Evolutionary conservation across 805 yeast genomes (phyloP).

Genomic region (Starmerella geochares): DNA sequence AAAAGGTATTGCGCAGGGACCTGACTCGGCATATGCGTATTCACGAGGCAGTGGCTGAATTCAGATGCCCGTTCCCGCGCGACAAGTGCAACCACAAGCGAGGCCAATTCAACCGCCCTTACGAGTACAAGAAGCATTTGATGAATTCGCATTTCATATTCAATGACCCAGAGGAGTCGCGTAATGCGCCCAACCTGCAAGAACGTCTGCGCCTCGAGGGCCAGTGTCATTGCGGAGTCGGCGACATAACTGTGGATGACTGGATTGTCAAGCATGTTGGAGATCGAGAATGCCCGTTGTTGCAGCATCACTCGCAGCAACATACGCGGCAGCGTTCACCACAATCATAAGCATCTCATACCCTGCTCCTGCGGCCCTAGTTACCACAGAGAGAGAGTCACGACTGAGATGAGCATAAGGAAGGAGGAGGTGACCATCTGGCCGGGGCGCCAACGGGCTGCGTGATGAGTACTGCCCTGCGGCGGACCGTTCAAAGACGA

Average conservation of each 20-base stretch:
- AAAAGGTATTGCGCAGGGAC: slow-evolving; percentile 47
- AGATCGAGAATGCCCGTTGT: neutral
- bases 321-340: too few relatives aligned
- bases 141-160: slow-evolving; percentile 51
- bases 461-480: neutral
- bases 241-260: slow-evolving; percentile 38
- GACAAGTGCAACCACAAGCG: slow-evolving; percentile 48
- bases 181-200: slow-evolving; percentile 40
- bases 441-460: too few relatives aligned
- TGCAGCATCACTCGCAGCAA: neutral
- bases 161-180: slow-evolving; percentile 37
- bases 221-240: slow-evolving; percentile 43
- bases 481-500: too few relatives aligned
- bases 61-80: slow-evolving; percentile 49
- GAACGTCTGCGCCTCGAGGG: slow-evolving; percentile 47
- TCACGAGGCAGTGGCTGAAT: slow-evolving; percentile 48
- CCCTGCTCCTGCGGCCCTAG: too few relatives aligned
- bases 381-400: neutral
- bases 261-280: slow-evolving; percentile 49
- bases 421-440: neutral
- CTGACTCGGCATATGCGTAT: slow-evolving; percentile 54
- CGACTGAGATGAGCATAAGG: neutral
- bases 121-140: slow-evolving; percentile 57
- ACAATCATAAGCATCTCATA: too few relatives aligned
- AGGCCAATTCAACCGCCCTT: slow-evolving; percentile 56